A percentile compares a stretch with the other conserved stretches of the same genome.
Evolutionary conservation across 768 basidiomycete species (phyloP).

Genomic region (Mycena pura): DNA sequence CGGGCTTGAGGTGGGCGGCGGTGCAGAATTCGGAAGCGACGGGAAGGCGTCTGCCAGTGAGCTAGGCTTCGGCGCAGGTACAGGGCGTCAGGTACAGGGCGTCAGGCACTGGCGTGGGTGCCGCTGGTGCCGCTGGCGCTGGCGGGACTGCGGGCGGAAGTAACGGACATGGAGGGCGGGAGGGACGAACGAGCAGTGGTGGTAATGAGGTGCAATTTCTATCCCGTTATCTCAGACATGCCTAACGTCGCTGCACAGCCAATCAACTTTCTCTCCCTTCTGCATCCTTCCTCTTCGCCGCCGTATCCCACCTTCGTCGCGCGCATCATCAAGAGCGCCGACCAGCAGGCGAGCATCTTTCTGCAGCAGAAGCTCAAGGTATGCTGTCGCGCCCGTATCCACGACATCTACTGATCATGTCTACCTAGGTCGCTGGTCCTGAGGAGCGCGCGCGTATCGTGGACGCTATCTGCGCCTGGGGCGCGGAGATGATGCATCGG

Average conservation of each 20-base stretch:
- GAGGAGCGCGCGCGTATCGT: slow-evolving; percentile 84
- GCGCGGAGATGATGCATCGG: slow-evolving; percentile 91
- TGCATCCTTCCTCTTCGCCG: slow-evolving; percentile 86
- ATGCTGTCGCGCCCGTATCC: background rate
- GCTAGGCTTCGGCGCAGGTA: background rate
- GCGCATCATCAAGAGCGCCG: slow-evolving; percentile 88
- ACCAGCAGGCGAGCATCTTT: slow-evolving; percentile 91
- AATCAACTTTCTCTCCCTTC: slow-evolving; percentile 86
- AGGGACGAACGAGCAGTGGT: slow-evolving; percentile 31
- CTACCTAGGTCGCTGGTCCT: slow-evolving; percentile 63
- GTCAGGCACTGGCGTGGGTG: background rate
- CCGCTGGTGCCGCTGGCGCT: background rate
- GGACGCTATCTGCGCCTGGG: slow-evolving; percentile 83
- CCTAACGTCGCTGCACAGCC: slow-evolving; percentile 54
- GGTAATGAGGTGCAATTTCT: slow-evolving; percentile 56
- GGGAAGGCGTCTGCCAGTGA: slow-evolving; percentile 7
- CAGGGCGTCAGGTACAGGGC: too few relatives aligned
- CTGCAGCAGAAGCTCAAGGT: slow-evolving; percentile 86
- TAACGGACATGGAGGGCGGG: slow-evolving; percentile 1
- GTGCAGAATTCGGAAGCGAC: too few relatives aligned
- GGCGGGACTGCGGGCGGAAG: background rate
- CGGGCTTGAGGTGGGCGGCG: slow-evolving; percentile 1
- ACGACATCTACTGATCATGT: background rate
- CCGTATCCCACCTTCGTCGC: slow-evolving; percentile 83
- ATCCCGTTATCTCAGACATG: background rate